Percentiles rank a stretch among this genome's conserved stretches.
phyloP scores from a whole-genome alignment of 129 eudicot species.

The Chrysanthemum lavandulifolium region DNA sequence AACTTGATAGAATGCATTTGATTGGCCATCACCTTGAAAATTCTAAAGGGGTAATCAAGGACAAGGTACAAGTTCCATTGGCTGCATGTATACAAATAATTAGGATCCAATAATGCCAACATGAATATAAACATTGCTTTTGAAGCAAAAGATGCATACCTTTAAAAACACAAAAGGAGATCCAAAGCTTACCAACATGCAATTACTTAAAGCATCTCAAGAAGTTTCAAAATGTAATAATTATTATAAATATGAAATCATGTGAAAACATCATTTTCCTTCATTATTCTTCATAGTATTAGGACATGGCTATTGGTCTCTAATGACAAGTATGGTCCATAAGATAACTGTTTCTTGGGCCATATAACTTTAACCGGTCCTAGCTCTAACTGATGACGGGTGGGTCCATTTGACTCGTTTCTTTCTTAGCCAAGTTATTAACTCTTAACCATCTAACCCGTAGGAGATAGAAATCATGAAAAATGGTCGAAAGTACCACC shows the following conservation, averaged over 20 bases:
- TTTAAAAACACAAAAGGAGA: slow-evolving; percentile 16
- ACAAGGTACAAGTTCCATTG: slow-evolving; percentile 32
- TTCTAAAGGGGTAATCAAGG: slow-evolving; percentile 30
- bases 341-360: not conserved
- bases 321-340: not conserved
- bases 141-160: slow-evolving; percentile 25
- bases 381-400: not conserved
- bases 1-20: slow-evolving; percentile 13
- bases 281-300: not conserved
- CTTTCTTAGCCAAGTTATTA: too few species aligned
- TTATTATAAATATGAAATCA: not conserved
- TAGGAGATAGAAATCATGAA: too few species aligned
- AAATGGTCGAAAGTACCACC: too few species aligned
- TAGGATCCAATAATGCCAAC: slow-evolving; percentile 29
- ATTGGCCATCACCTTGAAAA: slow-evolving; percentile 8
- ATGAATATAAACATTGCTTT: slow-evolving; percentile 35
- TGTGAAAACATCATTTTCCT: not conserved
- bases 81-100: slow-evolving; percentile 22
- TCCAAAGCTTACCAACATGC: slow-evolving; percentile 24
- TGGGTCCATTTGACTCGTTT: too few species aligned
- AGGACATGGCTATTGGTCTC: not conserved
- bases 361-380: not conserved
- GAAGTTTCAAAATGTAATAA: slow-evolving; percentile 1
- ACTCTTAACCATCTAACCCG: too few species aligned
- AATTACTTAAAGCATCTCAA: slow-evolving; percentile 14